These are phyloP conservation scores for Candida glucosophila DNA, from an alignment of 1,139 yeast genomes.

Conservation along the genomic window DNA sequence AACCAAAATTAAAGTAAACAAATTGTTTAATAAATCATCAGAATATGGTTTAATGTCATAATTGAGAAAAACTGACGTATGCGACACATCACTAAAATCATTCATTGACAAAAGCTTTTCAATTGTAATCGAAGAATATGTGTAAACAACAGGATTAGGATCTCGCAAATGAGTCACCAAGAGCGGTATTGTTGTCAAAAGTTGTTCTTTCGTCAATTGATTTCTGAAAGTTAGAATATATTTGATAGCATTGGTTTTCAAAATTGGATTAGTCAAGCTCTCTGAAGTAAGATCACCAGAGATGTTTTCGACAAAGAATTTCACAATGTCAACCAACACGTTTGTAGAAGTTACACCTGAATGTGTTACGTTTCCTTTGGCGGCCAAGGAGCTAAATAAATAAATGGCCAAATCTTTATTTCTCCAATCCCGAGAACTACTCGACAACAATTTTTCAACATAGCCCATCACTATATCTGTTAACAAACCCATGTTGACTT, in stretches of 20 bases:
- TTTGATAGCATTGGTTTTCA: conserved; percentile 88
- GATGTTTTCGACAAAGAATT: conserved; percentile 72
- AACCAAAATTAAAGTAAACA: conserved; percentile 55
- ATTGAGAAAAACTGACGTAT: conserved; percentile 55
- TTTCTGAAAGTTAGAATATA: conserved; percentile 86
- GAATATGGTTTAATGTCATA: conserved; percentile 48
- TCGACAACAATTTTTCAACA: conserved; percentile 56
- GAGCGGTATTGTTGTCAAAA: conserved; percentile 72
- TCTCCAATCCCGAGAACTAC: conserved; percentile 59
- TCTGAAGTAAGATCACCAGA: conserved; percentile 62
- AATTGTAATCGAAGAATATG: conserved; percentile 88
- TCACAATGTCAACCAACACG: conserved; percentile 74
- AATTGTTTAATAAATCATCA: conserved; percentile 49
- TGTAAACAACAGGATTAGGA: conserved; percentile 73
- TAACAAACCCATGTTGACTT: conserved; percentile 63
- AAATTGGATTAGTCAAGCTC: conserved; percentile 61
- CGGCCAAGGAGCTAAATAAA: conserved; percentile 80
- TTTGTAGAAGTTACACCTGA: conserved; percentile 88
- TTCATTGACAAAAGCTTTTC: conserved; percentile 82
- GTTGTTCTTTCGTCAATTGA: conserved; percentile 81
- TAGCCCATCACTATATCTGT: conserved; percentile 75
- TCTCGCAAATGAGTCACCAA: conserved; percentile 59
- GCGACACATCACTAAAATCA: conserved; percentile 36
- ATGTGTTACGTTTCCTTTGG: conserved; percentile 78
- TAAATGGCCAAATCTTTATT: conserved; percentile 83